These are phyloP conservation scores for Penicillium hesseltinei DNA, from an alignment of 2,329 filamentous ascomycete genomes.

Conservation along the genomic window DNA sequence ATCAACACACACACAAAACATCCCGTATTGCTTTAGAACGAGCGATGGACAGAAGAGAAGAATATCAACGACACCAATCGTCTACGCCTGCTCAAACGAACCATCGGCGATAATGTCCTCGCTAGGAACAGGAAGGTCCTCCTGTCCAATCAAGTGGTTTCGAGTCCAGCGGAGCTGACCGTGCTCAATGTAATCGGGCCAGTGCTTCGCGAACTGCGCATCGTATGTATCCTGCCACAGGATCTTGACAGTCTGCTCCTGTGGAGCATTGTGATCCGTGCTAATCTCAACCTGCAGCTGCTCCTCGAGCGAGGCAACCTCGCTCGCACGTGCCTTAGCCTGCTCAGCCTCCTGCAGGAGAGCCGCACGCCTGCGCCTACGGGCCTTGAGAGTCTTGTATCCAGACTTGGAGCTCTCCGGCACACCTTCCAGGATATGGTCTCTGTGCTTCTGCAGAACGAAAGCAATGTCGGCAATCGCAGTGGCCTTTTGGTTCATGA, in stretches of 20 bases:
- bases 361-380: slow-evolving; percentile 32
- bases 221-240: slow-evolving; percentile 48
- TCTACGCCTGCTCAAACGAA: slow-evolving; percentile 10
- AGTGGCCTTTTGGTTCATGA: slow-evolving; percentile 66
- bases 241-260: slow-evolving; percentile 42
- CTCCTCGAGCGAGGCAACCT: slow-evolving; percentile 25
- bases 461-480: slow-evolving; percentile 60
- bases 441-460: slow-evolving; percentile 52
- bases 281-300: slow-evolving; percentile 31
- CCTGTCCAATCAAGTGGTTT: slow-evolving; percentile 38
- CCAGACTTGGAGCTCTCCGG: slow-evolving; percentile 30
- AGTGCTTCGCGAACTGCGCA: slow-evolving; percentile 41
- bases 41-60: neutral
- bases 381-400: slow-evolving; percentile 32
- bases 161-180: slow-evolving; percentile 40
- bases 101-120: slow-evolving; percentile 25
- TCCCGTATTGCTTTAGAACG: slow-evolving; percentile 8
- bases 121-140: slow-evolving; percentile 13
- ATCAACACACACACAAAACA: slow-evolving; percentile 14
- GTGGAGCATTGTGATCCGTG: slow-evolving; percentile 26
- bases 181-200: slow-evolving; percentile 46
- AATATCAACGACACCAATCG: neutral
- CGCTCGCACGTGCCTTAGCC: slow-evolving; percentile 23
- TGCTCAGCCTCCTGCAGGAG: slow-evolving; percentile 25
- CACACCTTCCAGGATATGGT: slow-evolving; percentile 33